Evolutionary conservation across 148 eudicot species (phyloP), one percentile per base, ranked within the genome.

Genomic region (Camellia sinensis): DNA sequence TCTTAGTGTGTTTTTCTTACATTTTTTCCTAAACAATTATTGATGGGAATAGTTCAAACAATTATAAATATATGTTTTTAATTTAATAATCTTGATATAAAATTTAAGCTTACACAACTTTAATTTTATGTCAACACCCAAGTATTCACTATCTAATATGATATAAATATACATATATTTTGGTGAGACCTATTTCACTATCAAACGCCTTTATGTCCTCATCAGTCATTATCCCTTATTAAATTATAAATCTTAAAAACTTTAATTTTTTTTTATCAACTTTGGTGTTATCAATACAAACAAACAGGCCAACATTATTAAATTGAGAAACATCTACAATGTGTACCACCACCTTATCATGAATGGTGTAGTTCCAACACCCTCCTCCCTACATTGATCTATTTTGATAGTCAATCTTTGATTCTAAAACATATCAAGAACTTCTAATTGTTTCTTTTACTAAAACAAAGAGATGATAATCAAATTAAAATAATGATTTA

Each of bases 201-300:
- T 86, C 69, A 74, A 77, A 64, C 75, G 72, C n/a, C 81, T 86
- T 83, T 81, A 81, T 83, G 86, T 81, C 84, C 17, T 73, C 80
- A 87, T 84, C 87, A 50, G 78, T 82, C 84, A 41, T 77, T n/a
- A 75, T 81, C 79, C 67, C 45, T 22, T n/a, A 29, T 57, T 12
- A 45, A 76, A 5, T 7, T 5, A 50, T 43, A 61, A 7, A 57
- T 41, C 45, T 62, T 4, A 61, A 62, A 60, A 60, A 17, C 21
- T 29, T 29, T 29, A 29, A 3, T 60, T 15, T 60, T n/a, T 18
- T 17, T 18, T 22, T 11, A 53, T 72, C 54, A 43, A 63, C 64
- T 86, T 82, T 75, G 71, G 15, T 13, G 8, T 50, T 63, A 63
- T 85, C 75, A 59, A 40, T 75, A 17, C 69, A 61, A 61, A 48